Evolutionary conservation across 2,329 filamentous ascomycete species (phyloP).

Genomic region (Aspergillus tanneri): DNA sequence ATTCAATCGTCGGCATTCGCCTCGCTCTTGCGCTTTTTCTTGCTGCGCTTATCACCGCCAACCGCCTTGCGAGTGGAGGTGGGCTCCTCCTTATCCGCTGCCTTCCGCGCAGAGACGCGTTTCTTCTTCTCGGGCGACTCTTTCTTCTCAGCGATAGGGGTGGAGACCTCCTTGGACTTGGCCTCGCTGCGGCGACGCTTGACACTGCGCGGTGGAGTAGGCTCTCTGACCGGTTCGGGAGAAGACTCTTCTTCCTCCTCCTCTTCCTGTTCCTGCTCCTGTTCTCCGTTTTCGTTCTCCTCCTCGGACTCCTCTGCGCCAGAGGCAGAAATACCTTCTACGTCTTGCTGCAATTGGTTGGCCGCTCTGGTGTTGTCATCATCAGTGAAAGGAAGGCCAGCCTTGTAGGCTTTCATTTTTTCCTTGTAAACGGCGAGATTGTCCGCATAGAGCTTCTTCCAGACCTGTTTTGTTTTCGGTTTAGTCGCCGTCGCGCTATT

Average conservation of each 20-base stretch:
- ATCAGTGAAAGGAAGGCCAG: conserved; percentile 44
- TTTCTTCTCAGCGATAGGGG: conserved; percentile 33
- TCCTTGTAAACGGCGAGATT: conserved; percentile 58
- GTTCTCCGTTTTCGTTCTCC: no score
- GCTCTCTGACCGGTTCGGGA: conserved; percentile 42
- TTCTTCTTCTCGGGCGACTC: conserved; percentile 35
- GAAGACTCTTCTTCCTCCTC: conserved; percentile 34
- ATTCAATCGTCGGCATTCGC: conserved; percentile 26
- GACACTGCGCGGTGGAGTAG: conserved; percentile 43
- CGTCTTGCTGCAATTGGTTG: conserved; percentile 44
- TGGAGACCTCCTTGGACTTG: conserved; percentile 36
- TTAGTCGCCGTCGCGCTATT: conserved; percentile 2
- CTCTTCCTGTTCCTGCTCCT: conserved; percentile 29
- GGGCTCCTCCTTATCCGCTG: conserved; percentile 26
- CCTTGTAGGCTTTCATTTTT: conserved; percentile 58
- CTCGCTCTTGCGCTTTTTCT: conserved; percentile 52
- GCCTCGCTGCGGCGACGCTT: conserved; percentile 47
- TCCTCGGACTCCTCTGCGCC: conserved; percentile 35
- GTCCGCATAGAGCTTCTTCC: conserved; percentile 58
- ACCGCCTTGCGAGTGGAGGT: conserved; percentile 32
- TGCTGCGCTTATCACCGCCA: conserved; percentile 35
- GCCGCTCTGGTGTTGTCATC: conserved; percentile 46
- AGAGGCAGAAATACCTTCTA: conserved; percentile 37
- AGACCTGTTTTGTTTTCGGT: conserved; percentile 40
- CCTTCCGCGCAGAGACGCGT: conserved; percentile 26